These are phyloP conservation scores for Fusarium palustre DNA, from an alignment of 2,329 filamentous ascomycete species.

Conservation along the genomic window DNA sequence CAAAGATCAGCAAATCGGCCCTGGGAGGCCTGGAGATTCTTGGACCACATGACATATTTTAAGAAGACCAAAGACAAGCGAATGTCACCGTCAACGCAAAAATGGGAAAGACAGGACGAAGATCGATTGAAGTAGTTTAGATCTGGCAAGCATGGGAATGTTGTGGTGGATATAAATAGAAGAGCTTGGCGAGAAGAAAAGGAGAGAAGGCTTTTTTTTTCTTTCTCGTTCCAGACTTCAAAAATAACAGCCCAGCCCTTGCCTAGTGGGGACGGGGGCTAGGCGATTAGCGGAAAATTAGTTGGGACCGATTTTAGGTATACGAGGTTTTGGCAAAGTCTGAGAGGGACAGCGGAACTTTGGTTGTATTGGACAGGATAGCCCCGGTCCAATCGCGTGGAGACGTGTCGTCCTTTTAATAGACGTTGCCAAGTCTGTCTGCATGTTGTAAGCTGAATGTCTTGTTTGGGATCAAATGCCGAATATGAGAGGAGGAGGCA, in stretches of 20 bases:
- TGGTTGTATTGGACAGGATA: constrained; percentile 9
- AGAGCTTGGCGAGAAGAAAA: not conserved
- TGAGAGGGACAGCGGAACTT: not conserved
- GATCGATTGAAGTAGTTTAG: not conserved
- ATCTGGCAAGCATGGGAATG: not conserved
- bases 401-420: constrained; percentile 6
- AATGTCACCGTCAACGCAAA: not conserved
- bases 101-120: not conserved
- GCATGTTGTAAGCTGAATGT: not conserved
- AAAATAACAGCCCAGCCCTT: constrained; percentile 17
- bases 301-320: constrained; percentile 13
- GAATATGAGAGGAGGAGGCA: not conserved
- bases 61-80: not conserved
- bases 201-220: not conserved
- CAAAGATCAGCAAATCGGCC: not conserved
- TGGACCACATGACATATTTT: not conserved
- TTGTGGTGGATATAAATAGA: constrained; percentile 2
- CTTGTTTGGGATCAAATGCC: not conserved
- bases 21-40: not conserved
- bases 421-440: constrained; percentile 4
- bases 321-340: constrained; percentile 21
- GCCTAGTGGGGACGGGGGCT: not conserved
- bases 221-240: constrained; percentile 1
- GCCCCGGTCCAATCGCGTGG: constrained; percentile 5
- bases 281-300: constrained; percentile 32